Base-by-base conservation (phyloP, 192 early-diverging fungal genomes). In the Linnemannia zychae region DNA sequence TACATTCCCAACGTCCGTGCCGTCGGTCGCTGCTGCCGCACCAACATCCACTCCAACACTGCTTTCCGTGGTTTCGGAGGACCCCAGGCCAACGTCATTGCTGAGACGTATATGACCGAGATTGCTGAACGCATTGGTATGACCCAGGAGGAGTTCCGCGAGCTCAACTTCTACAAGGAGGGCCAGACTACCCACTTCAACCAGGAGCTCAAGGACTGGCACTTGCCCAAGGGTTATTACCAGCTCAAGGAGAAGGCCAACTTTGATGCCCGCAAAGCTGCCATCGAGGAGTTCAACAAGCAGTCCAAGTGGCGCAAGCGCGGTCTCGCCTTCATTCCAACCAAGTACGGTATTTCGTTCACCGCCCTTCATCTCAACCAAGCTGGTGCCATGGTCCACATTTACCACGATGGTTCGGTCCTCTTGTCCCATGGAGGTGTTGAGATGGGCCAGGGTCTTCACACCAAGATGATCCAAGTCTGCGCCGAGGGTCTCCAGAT, bases 401-500 rank as follows among this genome's bases (percentile, higher is more conserved):
- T 97, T 16, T 97, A 97, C 83, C 91, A 88, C 50, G 97, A 97
- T 75, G 97, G 97, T 1, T 95, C 94, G 0, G 94, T 97, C 38
- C 91, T 96, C 17, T 87, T 97, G 3, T 90, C 93, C 15, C 96
- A 97, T 82, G 96, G 95, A 77, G 95, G 95, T 49, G 94, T 95
- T n/a, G 96, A 97, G 78, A 96, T 97, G 95, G 97, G 97, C 50
- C 97, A 97, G 85, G 97, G 97, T 12, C 81, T 97, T 75, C 94
- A 97, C 77, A 97, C 96, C 20, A 97, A 97, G 88, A 94, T 96
- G 94, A 88, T 95, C 33, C 94, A 95, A 89, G 88, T 97, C 50
- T 94, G 95, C 22, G 94, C 96, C n/a, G 93, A 97, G 78, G 93
- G 92, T 4, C 91, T 97, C 48, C 85, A 89, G n/a, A 81, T 97